Percentiles rank a stretch among this genome's conserved stretches.
These are phyloP conservation scores for Candida michaelii DNA, from an alignment of 805 yeast genomes.

Conservation along the genomic window DNA sequence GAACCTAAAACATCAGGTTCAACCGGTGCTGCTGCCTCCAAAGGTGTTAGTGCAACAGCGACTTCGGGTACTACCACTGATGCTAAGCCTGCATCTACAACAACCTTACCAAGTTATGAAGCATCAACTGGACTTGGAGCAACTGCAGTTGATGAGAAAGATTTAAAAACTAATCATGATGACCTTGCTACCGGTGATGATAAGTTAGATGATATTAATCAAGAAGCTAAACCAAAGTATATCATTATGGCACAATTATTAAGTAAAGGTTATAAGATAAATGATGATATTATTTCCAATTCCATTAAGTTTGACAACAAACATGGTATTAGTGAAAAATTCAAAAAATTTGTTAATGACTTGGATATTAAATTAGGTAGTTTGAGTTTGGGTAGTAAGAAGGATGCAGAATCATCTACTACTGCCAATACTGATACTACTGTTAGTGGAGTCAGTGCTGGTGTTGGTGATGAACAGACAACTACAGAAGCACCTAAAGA, in stretches of 20 bases:
- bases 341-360: slow-evolving; percentile 52
- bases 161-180: slow-evolving; percentile 5
- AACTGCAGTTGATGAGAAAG: slow-evolving; percentile 20
- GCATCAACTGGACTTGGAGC: slow-evolving; percentile 14
- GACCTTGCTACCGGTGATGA: slow-evolving; percentile 30
- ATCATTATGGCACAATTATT: slow-evolving; percentile 75
- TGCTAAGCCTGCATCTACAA: slow-evolving; percentile 10
- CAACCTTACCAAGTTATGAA: slow-evolving; percentile 16
- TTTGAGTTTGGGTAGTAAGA: neutral
- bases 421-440: slow-evolving; percentile 1
- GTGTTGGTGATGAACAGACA: slow-evolving; percentile 17
- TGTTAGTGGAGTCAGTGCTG: slow-evolving; percentile 55
- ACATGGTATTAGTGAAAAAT: slow-evolving; percentile 58
- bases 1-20: slow-evolving; percentile 14
- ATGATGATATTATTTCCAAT: slow-evolving; percentile 59
- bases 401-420: neutral
- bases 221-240: slow-evolving; percentile 75
- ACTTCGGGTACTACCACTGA: slow-evolving; percentile 12
- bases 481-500: neutral
- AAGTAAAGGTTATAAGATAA: slow-evolving; percentile 67
- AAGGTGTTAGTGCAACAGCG: slow-evolving; percentile 13
- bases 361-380: slow-evolving; percentile 54
- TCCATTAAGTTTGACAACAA: slow-evolving; percentile 65
- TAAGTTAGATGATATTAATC: slow-evolving; percentile 52
- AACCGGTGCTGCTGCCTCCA: slow-evolving; percentile 11